Percentiles rank a stretch among this genome's conserved stretches.
Evolutionary conservation across 257 asterid genomes (phyloP).

Genomic region (Schizonepeta tenuifolia): DNA sequence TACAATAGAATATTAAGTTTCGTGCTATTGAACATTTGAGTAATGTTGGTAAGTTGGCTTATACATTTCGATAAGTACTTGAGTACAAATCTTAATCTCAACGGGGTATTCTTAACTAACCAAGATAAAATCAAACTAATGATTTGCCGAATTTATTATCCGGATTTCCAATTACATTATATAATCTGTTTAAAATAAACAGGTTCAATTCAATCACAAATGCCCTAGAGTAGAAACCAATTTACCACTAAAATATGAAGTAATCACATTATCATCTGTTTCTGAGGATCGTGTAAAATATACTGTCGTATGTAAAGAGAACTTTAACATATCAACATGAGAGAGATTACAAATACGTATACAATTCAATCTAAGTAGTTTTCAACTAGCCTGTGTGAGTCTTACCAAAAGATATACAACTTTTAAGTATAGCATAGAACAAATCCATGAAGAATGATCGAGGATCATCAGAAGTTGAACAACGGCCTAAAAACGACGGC

Average conservation of each 20-base stretch:
- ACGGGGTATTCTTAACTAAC: neutral
- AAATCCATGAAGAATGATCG: constrained; percentile 19
- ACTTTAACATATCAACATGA: neutral
- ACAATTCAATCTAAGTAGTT: constrained; percentile 18
- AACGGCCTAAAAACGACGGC: constrained; percentile 1
- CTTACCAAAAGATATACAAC: constrained; percentile 7
- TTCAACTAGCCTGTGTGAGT: neutral
- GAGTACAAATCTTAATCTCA: neutral
- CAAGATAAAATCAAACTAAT: neutral
- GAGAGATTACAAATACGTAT: neutral
- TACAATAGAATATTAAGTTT: no score
- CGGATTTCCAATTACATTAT: no score
- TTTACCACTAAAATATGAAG: no score
- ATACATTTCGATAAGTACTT: no score
- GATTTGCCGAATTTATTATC: neutral
- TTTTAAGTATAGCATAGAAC: neutral
- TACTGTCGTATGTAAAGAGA: neutral
- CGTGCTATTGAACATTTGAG: no score
- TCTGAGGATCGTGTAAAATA: neutral
- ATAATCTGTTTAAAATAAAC: no score
- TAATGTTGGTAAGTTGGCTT: no score
- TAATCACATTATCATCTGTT: neutral
- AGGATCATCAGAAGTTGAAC: constrained; percentile 4
- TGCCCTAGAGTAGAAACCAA: neutral
- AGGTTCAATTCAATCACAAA: neutral